A percentile compares a stretch with the other conserved stretches of the same genome.
phyloP scores from a whole-genome alignment of 1,284 basidiomycete genomes.

The Cutaneotrichosporon curvatum region DNA sequence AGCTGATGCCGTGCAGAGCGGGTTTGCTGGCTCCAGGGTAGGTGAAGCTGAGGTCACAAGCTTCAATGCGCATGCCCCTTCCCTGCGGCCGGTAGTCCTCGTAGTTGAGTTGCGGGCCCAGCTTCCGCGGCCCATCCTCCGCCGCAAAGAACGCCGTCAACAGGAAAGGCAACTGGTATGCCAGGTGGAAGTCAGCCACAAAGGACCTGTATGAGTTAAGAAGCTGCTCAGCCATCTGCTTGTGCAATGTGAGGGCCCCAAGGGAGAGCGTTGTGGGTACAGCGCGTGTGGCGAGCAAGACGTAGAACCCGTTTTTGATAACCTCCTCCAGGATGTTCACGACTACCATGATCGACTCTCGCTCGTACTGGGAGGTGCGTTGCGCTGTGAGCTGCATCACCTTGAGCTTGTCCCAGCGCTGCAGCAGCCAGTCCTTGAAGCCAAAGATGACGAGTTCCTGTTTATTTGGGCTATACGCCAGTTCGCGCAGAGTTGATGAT shows the following conservation, averaged over 20 bases:
- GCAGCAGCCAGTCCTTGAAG: slow-evolving; percentile 69
- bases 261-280: slow-evolving; percentile 58
- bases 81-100: slow-evolving; percentile 18
- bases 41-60: slow-evolving; percentile 63
- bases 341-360: neutral
- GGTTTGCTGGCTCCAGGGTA: slow-evolving; percentile 64
- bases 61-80: slow-evolving; percentile 60
- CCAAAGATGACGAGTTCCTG: slow-evolving; percentile 72
- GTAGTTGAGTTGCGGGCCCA: slow-evolving; percentile 34
- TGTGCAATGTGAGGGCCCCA: slow-evolving; percentile 67
- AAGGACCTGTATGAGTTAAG: neutral
- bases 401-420: slow-evolving; percentile 54
- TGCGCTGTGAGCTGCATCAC: neutral
- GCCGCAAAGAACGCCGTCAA: slow-evolving; percentile 73
- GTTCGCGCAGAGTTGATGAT: slow-evolving; percentile 48
- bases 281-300: slow-evolving; percentile 63
- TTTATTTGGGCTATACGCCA: slow-evolving; percentile 61
- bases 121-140: slow-evolving; percentile 53
- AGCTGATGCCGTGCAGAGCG: slow-evolving; percentile 59
- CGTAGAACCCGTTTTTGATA: slow-evolving; percentile 4
- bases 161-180: slow-evolving; percentile 69
- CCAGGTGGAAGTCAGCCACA: slow-evolving; percentile 48
- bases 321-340: neutral
- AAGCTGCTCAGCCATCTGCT: slow-evolving; percentile 54
- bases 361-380: neutral